Conservation (phyloP, 2,329 filamentous ascomycete species). For the Rhytidhysteron rufulum region DNA sequence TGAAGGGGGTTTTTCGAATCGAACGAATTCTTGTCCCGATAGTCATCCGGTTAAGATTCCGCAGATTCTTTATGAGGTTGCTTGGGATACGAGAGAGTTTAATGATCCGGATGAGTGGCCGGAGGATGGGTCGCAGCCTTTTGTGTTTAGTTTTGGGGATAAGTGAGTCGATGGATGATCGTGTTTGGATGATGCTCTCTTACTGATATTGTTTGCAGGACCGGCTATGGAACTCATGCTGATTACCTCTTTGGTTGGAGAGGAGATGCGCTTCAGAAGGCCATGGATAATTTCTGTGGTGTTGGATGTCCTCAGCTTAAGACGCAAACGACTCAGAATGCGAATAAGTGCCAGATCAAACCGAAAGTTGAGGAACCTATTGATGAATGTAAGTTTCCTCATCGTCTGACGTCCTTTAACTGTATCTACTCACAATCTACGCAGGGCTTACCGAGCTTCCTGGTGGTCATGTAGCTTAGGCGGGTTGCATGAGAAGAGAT, state of each 20-base stretch:
- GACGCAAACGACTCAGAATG: constrained; percentile 11
- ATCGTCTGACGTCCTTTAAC: neutral
- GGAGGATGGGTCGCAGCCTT: constrained; percentile 15
- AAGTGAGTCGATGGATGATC: neutral
- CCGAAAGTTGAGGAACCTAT: constrained; percentile 14
- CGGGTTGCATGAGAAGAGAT: too few species aligned
- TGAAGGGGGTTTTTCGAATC: constrained; percentile 5
- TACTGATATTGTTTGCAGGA: constrained; percentile 3
- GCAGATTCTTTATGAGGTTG: constrained; percentile 13
- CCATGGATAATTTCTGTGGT: constrained; percentile 11
- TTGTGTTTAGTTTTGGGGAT: constrained; percentile 14
- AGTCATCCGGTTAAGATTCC: constrained; percentile 14
- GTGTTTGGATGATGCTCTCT: neutral
- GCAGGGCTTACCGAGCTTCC: neutral
- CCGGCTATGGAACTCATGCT: constrained; percentile 13
- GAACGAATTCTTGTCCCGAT: constrained; percentile 10
- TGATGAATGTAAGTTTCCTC: constrained; percentile 10
- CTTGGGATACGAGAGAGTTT: constrained; percentile 14
- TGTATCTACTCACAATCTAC: neutral
- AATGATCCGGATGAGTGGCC: constrained; percentile 14
- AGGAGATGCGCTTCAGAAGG: constrained; percentile 11
- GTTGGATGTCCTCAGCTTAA: constrained; percentile 11
- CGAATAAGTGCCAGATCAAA: constrained; percentile 13
- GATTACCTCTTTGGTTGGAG: constrained; percentile 12
- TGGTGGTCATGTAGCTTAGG: constrained; percentile 1